Evolutionary conservation across 352 stramenopile species (phyloP), one percentile per base, ranked within the genome.

Genomic region (Phytopythium delawarense): DNA sequence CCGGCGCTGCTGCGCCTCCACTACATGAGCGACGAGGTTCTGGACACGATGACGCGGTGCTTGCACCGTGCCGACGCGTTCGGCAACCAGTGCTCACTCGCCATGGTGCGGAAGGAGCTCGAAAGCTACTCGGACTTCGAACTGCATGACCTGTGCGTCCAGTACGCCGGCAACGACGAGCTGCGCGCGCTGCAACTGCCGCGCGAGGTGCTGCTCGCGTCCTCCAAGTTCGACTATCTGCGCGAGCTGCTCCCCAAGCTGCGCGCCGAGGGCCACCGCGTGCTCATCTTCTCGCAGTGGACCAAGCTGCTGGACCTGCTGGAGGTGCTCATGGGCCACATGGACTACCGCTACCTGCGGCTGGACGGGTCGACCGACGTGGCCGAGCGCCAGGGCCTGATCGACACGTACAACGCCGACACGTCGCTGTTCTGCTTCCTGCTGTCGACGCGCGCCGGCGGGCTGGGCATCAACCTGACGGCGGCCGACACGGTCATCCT

Each of bases 231-330:
- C 73, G 76, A 94, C 39, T 88, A 86, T 35, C 77, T 99, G 50
- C 80, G 81, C 23, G 65, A 67, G 18, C 64, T 99, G 48, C 71
- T 99, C 4, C 96, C 96, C 0, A 79, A 93, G 18, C 79, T 98
- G 35, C 65, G 75, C 25, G 45, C 59, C 15, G 77, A 98, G 18
- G 95, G 93, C 2, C 96, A 99, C 65, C 85, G 96, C 37, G 89
- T 99, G 20, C 72, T 99, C 15, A 96, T 99, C 39, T 99, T 99
- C 69, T 98, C 94, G 8, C 94, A 98, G 66, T 98, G 96, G 96
- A 98, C 94, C 28, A 97, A 91, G 49, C 78, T 98, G 37, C 66
- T 99, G 25, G 94, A 99, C 72, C 74, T 99, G n/a, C 70, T 99
- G 28, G 88, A 96, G 61, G 77, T 96, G 46, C 67, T 93, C 28